Evolutionary conservation across 176 grass and related monocot species (phyloP).

Genomic region (Cocos nucifera): DNA sequence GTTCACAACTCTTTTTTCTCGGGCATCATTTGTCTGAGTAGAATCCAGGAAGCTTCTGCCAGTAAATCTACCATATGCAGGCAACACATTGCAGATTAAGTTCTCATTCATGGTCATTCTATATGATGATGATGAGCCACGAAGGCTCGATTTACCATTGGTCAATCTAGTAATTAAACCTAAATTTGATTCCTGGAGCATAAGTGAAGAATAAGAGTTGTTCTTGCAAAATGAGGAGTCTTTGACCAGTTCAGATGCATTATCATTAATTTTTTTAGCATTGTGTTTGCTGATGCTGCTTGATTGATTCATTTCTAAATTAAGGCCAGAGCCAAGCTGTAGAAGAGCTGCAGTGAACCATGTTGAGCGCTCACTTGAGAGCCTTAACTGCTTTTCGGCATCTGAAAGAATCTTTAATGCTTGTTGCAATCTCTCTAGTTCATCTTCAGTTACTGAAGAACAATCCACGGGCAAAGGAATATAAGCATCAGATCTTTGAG

Average conservation of each 20-base stretch:
- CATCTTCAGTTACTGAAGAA: slow-evolving; percentile 2
- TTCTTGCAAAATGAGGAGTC: slow-evolving; percentile 43
- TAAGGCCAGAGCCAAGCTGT: slow-evolving; percentile 33
- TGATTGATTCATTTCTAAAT: slow-evolving; percentile 58
- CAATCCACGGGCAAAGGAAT: not conserved
- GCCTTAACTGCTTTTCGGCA: slow-evolving; percentile 5
- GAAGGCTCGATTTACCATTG: slow-evolving; percentile 17
- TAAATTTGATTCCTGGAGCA: slow-evolving; percentile 28
- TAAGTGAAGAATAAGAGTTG: slow-evolving; percentile 28
- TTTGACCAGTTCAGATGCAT: slow-evolving; percentile 32
- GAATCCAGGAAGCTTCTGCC: slow-evolving; percentile 33
- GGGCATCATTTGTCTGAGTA: slow-evolving; percentile 18
- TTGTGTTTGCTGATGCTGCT: slow-evolving; percentile 51
- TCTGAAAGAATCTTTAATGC: slow-evolving; percentile 5
- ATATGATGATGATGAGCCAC: slow-evolving; percentile 29
- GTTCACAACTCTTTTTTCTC: slow-evolving; percentile 14
- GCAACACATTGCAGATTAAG: slow-evolving; percentile 1
- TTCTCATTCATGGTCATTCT: slow-evolving; percentile 19
- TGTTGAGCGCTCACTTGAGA: slow-evolving; percentile 1
- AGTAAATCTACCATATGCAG: slow-evolving; percentile 37
- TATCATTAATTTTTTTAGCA: slow-evolving; percentile 40
- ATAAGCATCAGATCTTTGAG: not conserved
- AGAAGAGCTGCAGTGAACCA: slow-evolving; percentile 8
- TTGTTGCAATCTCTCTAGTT: slow-evolving; percentile 3
- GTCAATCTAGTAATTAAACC: slow-evolving; percentile 30